Evolutionary conservation across 495 filamentous ascomycete genomes (phyloP).

Genomic region (Penicillium coprophilum): DNA sequence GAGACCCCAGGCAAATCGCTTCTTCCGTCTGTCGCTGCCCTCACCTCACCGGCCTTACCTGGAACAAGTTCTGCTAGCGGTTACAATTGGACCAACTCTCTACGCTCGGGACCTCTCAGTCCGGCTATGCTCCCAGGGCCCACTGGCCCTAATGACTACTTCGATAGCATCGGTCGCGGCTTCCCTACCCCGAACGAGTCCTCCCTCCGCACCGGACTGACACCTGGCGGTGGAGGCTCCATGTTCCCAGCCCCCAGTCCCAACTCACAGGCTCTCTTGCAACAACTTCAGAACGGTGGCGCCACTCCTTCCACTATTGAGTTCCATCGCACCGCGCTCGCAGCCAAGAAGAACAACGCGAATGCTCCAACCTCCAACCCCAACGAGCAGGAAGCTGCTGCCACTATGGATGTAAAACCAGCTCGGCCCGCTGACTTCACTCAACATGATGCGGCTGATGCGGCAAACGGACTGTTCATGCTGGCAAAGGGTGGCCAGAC

Average conservation of each 20-base stretch:
- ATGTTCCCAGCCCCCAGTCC: constrained; percentile 96
- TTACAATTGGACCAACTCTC: constrained; percentile 80
- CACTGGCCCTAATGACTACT: constrained; percentile 74
- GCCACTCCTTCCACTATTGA: constrained; percentile 89
- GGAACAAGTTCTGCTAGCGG: constrained; percentile 61
- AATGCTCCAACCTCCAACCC: constrained; percentile 54
- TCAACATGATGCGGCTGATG: constrained; percentile 87
- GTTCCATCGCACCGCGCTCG: constrained; percentile 91
- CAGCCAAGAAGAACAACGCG: constrained; percentile 63
- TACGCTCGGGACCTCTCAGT: constrained; percentile 90
- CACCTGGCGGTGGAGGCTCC: constrained; percentile 92
- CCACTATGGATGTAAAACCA: constrained; percentile 52
- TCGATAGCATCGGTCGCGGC: constrained; percentile 75
- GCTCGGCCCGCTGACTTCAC: constrained; percentile 58
- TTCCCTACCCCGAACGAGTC: constrained; percentile 99
- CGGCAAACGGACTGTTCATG: constrained; percentile 92
- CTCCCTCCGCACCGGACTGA: constrained; percentile 85
- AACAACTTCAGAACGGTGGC: constrained; percentile 73
- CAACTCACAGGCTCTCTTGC: constrained; percentile 76
- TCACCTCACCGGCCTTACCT: constrained; percentile 87
- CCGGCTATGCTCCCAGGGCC: constrained; percentile 95
- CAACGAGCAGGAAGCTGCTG: constrained; percentile 44
- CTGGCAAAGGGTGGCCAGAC: constrained; percentile 68
- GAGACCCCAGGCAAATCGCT: constrained; percentile 89
- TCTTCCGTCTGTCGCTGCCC: constrained; percentile 83